A percentile compares a stretch with the other conserved stretches of the same genome.
phyloP scores from a whole-genome alignment of 2,329 filamentous ascomycete species.

The Trichoderma afroharzianum region DNA sequence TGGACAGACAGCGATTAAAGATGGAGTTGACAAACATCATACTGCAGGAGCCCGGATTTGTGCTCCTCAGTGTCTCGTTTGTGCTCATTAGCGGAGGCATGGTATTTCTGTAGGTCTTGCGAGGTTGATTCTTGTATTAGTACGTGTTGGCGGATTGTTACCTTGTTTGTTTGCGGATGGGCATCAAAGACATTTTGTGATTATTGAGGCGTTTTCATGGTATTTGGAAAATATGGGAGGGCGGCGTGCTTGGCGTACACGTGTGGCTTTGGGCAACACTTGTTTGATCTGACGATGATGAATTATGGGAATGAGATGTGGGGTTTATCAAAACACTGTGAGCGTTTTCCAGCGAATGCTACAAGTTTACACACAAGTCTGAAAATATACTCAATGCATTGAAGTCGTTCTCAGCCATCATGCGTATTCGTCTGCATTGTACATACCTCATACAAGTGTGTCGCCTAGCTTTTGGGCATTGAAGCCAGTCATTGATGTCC shows the following conservation, averaged over 20 bases:
- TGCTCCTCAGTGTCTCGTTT: slow-evolving; percentile 25
- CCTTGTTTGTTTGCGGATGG: background rate
- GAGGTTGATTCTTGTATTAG: background rate
- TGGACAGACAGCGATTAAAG: background rate
- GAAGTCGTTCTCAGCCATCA: background rate
- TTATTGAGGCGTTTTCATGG: background rate
- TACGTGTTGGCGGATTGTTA: background rate
- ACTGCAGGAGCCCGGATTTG: slow-evolving; percentile 22
- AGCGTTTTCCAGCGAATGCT: background rate
- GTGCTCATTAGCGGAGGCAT: slow-evolving; percentile 26
- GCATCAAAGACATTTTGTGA: background rate
- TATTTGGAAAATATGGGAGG: background rate
- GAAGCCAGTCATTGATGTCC: too few relatives aligned
- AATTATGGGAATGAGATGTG: background rate
- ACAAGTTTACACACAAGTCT: background rate
- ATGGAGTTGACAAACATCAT: slow-evolving; percentile 22
- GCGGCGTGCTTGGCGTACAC: background rate
- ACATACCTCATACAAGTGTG: background rate
- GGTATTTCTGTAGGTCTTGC: slow-evolving; percentile 18
- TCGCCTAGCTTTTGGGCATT: background rate
- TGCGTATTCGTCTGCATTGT: background rate
- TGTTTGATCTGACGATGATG: background rate
- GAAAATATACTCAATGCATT: background rate
- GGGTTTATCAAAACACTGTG: background rate
- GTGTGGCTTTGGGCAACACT: background rate